phyloP scores from a whole-genome alignment of 257 asterid genomes.

The Oldenlandia corymbosa region DNA sequence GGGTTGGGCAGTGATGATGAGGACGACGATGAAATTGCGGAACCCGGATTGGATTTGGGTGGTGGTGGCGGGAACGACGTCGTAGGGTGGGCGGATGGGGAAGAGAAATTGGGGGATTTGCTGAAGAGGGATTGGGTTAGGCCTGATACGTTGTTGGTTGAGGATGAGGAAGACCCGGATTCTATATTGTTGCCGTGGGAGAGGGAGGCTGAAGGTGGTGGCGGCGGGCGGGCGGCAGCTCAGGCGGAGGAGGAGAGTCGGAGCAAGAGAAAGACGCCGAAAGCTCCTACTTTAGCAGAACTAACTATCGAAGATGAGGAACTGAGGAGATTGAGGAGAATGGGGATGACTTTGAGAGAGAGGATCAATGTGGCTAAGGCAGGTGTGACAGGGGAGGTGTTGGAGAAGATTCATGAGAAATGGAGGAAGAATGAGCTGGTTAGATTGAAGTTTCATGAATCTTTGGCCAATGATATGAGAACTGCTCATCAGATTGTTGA shows the following conservation, averaged over 20 bases:
- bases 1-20: slow-evolving; percentile 64
- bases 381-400: slow-evolving; percentile 73
- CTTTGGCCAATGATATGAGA: slow-evolving; percentile 88
- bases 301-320: slow-evolving; percentile 82
- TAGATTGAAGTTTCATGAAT: slow-evolving; percentile 92
- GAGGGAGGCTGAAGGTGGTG: slow-evolving; percentile 37
- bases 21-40: slow-evolving; percentile 32
- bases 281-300: slow-evolving; percentile 82
- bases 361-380: slow-evolving; percentile 88
- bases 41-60: slow-evolving; percentile 15
- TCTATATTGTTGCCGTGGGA: slow-evolving; percentile 79
- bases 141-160: slow-evolving; percentile 67
- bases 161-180: slow-evolving; percentile 41
- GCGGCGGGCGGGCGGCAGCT: slow-evolving; percentile 28
- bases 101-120: slow-evolving; percentile 88
- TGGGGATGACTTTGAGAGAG: slow-evolving; percentile 88
- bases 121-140: slow-evolving; percentile 92
- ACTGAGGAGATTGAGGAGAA: slow-evolving; percentile 83
- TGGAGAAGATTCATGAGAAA: slow-evolving; percentile 85
- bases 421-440: slow-evolving; percentile 94
- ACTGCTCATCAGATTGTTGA: slow-evolving; percentile 94
- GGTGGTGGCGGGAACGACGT: too few species aligned
- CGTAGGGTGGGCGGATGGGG: slow-evolving; percentile 25
- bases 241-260: slow-evolving; percentile 28
- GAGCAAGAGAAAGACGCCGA: slow-evolving; percentile 46